A percentile compares a stretch with the other conserved stretches of the same genome.
These are phyloP conservation scores for Syncephalastrum sp. DNA, from an alignment of 371 early-diverging fungal genomes.

Conservation along the genomic window DNA sequence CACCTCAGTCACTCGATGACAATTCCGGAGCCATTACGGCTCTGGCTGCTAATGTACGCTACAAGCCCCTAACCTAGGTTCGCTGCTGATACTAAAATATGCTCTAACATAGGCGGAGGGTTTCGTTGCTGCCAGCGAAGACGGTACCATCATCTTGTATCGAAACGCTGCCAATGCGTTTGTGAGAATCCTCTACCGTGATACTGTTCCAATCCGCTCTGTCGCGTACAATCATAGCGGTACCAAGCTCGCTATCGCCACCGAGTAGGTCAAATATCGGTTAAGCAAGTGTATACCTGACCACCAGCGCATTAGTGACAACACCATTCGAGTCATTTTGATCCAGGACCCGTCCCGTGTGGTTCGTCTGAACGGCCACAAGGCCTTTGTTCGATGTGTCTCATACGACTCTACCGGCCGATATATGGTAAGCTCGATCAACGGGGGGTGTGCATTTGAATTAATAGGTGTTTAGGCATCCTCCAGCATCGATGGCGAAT, in stretches of 20 bases:
- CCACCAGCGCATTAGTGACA: constrained; percentile 25
- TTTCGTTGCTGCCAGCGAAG: constrained; percentile 35
- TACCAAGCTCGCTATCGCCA: constrained; percentile 36
- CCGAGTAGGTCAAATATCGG: constrained; percentile 31
- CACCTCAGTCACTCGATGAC: too few relatives aligned
- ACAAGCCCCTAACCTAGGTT: too few relatives aligned
- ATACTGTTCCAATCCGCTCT: constrained; percentile 33
- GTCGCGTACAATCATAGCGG: constrained; percentile 31
- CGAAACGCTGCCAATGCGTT: constrained; percentile 22
- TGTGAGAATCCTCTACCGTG: constrained; percentile 34
- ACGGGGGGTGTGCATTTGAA: not conserved
- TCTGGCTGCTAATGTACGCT: too few relatives aligned
- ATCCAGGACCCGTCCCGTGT: constrained; percentile 32
- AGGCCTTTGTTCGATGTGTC: constrained; percentile 34
- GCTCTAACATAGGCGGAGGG: constrained; percentile 12
- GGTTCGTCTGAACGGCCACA: constrained; percentile 43
- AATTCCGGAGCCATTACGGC: too few relatives aligned
- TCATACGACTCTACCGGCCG: constrained; percentile 42
- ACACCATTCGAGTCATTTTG: constrained; percentile 33
- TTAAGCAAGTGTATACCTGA: not conserved
- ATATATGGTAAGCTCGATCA: constrained; percentile 27
- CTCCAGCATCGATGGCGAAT: constrained; percentile 56
- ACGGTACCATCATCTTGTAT: constrained; percentile 33
- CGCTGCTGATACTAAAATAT: too few relatives aligned
- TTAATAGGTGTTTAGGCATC: constrained; percentile 33